Conservation (phyloP, 2,329 filamentous ascomycete genomes). For the Cladorrhinum sp. region DNA sequence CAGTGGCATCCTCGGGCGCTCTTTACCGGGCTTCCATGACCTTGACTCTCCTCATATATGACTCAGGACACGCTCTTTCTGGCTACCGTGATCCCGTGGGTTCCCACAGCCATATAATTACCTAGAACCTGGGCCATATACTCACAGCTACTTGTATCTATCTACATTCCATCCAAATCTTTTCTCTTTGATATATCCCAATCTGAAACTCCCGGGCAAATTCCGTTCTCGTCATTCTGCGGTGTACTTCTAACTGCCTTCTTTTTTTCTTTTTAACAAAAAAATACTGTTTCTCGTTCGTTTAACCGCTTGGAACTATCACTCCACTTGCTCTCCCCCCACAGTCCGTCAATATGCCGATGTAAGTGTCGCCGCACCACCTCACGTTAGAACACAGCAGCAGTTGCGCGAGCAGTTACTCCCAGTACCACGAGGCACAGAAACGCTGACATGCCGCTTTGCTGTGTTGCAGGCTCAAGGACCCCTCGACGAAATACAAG, state of each 20-base stretch:
- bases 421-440: constrained; percentile 14
- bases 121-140: not conserved
- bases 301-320: not conserved
- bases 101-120: not conserved
- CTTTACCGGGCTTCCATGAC: constrained; percentile 5
- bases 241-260: not conserved
- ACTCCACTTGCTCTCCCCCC: constrained; percentile 3
- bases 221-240: not conserved
- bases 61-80: constrained; percentile 16
- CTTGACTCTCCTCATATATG: constrained; percentile 17
- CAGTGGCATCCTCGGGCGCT: constrained; percentile 7
- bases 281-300: not conserved
- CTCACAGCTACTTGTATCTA: not conserved
- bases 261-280: no score
- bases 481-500: constrained; percentile 75
- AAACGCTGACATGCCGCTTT: constrained; percentile 11
- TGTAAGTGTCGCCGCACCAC: constrained; percentile 28
- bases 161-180: not conserved
- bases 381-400: constrained; percentile 8
- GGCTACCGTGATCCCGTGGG: constrained; percentile 6
- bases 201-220: not conserved
- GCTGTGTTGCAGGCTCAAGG: constrained; percentile 57
- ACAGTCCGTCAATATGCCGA: constrained; percentile 30
- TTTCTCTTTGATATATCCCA: not conserved
- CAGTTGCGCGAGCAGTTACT: not conserved